A percentile compares a stretch with the other conserved stretches of the same genome.
Evolutionary conservation across 2,329 filamentous ascomycete species (phyloP).

Genomic region (Aureobasidium sp.): DNA sequence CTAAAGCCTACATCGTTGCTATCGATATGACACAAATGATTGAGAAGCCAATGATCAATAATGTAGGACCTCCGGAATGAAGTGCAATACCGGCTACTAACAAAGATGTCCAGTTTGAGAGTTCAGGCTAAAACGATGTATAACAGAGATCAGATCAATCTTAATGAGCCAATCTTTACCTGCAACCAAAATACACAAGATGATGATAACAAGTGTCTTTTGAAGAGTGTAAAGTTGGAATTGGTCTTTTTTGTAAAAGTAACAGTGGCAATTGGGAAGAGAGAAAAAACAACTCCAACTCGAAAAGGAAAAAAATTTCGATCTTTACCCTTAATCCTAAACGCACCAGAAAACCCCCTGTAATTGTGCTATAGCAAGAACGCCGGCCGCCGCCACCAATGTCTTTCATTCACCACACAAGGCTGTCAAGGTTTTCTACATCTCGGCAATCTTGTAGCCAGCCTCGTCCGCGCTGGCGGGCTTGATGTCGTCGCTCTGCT

Average conservation of each 20-base stretch:
- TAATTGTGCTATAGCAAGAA: not conserved
- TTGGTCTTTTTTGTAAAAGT: too few relatives aligned
- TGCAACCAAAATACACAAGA: too few relatives aligned
- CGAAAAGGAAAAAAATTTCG: not conserved
- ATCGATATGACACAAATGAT: slow-evolving; percentile 31
- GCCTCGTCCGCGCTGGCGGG: not conserved
- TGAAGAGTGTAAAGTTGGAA: too few relatives aligned
- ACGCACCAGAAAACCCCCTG: not conserved
- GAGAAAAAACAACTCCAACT: not conserved
- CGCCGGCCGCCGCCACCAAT: not conserved
- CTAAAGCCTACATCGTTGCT: slow-evolving; percentile 31
- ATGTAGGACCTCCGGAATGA: slow-evolving; percentile 38
- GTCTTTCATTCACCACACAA: not conserved
- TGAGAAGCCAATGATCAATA: slow-evolving; percentile 26
- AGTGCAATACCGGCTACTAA: slow-evolving; percentile 35
- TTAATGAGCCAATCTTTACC: too few relatives aligned
- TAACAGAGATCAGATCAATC: too few relatives aligned
- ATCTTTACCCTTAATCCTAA: not conserved
- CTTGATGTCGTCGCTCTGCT: not conserved
- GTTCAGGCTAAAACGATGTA: too few relatives aligned
- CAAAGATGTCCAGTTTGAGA: too few relatives aligned
- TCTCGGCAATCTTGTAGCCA: slow-evolving; percentile 3
- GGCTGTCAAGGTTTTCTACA: not conserved
- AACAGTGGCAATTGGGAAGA: not conserved
- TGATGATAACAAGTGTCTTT: too few relatives aligned